Evolutionary conservation across 129 eudicot species (phyloP).

Genomic region (Tagetes erecta): DNA sequence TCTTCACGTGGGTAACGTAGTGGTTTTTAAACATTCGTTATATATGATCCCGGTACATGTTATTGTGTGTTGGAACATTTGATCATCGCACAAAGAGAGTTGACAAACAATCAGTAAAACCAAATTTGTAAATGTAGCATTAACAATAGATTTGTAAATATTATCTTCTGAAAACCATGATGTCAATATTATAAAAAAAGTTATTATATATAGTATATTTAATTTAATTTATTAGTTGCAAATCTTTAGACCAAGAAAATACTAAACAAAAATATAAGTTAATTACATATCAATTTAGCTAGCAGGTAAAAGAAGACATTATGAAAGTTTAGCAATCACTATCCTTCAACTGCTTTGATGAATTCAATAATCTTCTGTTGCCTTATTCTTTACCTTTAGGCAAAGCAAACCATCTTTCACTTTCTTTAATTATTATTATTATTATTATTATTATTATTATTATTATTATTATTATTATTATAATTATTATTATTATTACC

Average conservation of each 20-base stretch:
- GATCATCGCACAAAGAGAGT: neutral
- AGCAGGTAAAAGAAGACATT: conserved; percentile 14
- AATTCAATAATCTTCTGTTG: conserved; percentile 11
- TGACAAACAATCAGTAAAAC: neutral
- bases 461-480: too few species aligned
- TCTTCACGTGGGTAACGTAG: neutral
- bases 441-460: neutral
- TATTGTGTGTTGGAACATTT: neutral
- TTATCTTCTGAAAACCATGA: neutral
- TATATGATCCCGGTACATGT: neutral
- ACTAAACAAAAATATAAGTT: neutral
- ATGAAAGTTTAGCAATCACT: conserved; percentile 34
- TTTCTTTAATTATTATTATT: conserved; percentile 18
- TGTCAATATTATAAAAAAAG: neutral
- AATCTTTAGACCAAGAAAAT: neutral
- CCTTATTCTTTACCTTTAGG: conserved; percentile 39
- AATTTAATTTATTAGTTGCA: neutral
- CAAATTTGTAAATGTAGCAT: neutral
- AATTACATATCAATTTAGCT: neutral
- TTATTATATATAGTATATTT: neutral
- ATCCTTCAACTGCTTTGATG: conserved; percentile 37
- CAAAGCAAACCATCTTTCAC: conserved; percentile 41
- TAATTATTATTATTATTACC: too few species aligned
- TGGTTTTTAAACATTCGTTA: neutral
- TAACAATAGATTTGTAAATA: neutral